phyloP scores from a whole-genome alignment of 148 eudicot species.

The Camellia lanceoleosa region DNA sequence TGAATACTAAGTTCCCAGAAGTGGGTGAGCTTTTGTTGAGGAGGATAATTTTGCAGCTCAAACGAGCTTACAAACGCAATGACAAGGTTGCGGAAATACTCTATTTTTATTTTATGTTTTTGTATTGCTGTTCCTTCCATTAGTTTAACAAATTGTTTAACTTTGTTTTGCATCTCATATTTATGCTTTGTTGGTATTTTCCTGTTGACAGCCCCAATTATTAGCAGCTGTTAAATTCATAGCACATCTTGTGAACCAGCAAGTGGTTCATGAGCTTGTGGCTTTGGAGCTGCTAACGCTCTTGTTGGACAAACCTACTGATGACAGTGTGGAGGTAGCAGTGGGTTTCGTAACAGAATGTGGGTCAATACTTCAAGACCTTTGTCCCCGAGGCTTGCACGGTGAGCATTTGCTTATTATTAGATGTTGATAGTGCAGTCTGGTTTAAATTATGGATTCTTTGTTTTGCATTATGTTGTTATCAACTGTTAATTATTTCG shows the following conservation, averaged over 20 bases:
- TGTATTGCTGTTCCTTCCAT: background rate
- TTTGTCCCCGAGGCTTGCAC: slow-evolving; percentile 71
- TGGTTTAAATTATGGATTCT: background rate
- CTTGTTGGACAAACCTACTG: slow-evolving; percentile 78
- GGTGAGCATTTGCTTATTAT: slow-evolving; percentile 44
- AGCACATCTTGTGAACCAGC: slow-evolving; percentile 94
- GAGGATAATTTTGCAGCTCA: slow-evolving; percentile 75
- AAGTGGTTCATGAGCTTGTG: slow-evolving; percentile 84
- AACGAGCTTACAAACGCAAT: slow-evolving; percentile 82
- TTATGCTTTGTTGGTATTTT: slow-evolving; percentile 1
- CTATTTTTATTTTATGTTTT: background rate
- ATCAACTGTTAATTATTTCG: background rate
- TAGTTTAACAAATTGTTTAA: background rate
- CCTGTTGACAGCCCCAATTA: slow-evolving; percentile 61
- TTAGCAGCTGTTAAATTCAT: slow-evolving; percentile 88
- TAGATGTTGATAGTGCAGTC: background rate
- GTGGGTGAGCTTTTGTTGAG: slow-evolving; percentile 77
- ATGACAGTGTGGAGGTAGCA: slow-evolving; percentile 95
- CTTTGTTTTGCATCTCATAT: background rate
- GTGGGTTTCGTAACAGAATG: slow-evolving; percentile 93
- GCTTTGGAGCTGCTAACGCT: slow-evolving; percentile 81
- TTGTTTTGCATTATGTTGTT: background rate
- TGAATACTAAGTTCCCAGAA: slow-evolving; percentile 82
- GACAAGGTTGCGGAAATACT: slow-evolving; percentile 50
- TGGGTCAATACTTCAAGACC: slow-evolving; percentile 86